Evolutionary conservation across 176 grass and related monocot genomes (phyloP), one percentile per base, ranked within the genome.

Genomic region (Oryza glaberrima): DNA sequence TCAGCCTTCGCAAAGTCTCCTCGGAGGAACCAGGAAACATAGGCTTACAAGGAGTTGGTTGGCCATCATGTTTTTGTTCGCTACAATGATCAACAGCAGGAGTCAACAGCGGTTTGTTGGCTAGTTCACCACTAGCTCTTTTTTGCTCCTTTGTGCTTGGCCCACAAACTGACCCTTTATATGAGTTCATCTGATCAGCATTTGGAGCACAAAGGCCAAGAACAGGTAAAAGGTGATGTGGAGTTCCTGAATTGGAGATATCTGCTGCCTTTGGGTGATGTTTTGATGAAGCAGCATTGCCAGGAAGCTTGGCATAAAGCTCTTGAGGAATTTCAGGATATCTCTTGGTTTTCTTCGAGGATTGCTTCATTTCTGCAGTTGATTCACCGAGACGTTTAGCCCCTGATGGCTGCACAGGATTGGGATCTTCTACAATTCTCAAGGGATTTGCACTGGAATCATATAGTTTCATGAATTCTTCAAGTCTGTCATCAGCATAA

Each of bases 171-270:
- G 80, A 72, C 70, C 88, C 86, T 88, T 87, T 84, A 73, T 86
- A 88, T 15, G 77, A 77, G 43, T 85, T 92, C 81, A 84, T 19
- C 80, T 92, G 88, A 95, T 86, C 86, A 80, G 94, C 94, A 88
- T 96, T 96, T 76, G 97, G 97, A 85, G 97, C 97, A 86, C 84
- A 92, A 82, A 99, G 88, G 58, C 97, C 97, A 83, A 99, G 86
- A 78, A 96, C 94, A 66, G 97, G 97, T 82, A 92, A 70, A 81
- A 95, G 88, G 85, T 92, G 77, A 89, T 76, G 49, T 81, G 92
- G 77, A 65, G 84, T 84, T 81, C 77, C 81, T 72, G 92, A 74
- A 89, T 91, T 94, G 38, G 81, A 68, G 67, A 88, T 73, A 85
- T 84, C 81, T 25, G 72, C 58, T 9, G 13, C 77, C 66, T 92